Evolutionary conservation across 73 alveolate species (phyloP), one percentile per base, ranked within the genome.

Genomic region (Tetrahymena borealis): DNA sequence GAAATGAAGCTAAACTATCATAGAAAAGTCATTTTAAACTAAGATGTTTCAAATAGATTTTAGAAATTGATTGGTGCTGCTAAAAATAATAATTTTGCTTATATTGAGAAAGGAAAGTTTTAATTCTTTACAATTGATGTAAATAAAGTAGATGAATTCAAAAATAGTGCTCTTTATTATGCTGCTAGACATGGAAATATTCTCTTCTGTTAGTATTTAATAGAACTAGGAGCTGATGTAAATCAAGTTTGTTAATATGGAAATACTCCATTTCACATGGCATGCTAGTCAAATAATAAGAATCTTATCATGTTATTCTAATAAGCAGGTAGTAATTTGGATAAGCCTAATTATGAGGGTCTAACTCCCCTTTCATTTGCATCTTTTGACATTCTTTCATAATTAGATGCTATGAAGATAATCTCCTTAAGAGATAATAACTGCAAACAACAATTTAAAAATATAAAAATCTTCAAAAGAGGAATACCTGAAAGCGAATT

Each of bases 251-350:
- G 95, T 40, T 33, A 78, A 90, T 37, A 93, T 32, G 91, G 91
- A 38, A 93, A 79, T 93, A 93, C 95, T 85, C 95, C 95, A 32
- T 78, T 93, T 16, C 95, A 93, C 41, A 93, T 93, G 95, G 95
- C 95, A 13, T 93, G 90, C 37, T 28, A 39, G 15, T 78, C 95
- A 13, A 60, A 93, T 12, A 93, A 90, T 42, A 79, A 85, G 38
- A 40, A 93, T 79, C 40, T 93, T 9, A 93, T 93, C 24, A 93
- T 93, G 60, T 90, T 79, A 12, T 93, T 93, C 91, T 38, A 79
- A 12, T 40, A 93, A n/a, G 77, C 90, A 28, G 93, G 91, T 15
- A 93, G 93, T 32, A 42, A 93, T 39, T 40, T 93, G 2, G 91
- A 90, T 93, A 41, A 79, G 37, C n/a, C 38, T 16, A 93, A 93